A percentile compares a stretch with the other conserved stretches of the same genome.
Conservation (phyloP, 2,329 filamentous ascomycete species). For the Parascedosporium putredinis region DNA sequence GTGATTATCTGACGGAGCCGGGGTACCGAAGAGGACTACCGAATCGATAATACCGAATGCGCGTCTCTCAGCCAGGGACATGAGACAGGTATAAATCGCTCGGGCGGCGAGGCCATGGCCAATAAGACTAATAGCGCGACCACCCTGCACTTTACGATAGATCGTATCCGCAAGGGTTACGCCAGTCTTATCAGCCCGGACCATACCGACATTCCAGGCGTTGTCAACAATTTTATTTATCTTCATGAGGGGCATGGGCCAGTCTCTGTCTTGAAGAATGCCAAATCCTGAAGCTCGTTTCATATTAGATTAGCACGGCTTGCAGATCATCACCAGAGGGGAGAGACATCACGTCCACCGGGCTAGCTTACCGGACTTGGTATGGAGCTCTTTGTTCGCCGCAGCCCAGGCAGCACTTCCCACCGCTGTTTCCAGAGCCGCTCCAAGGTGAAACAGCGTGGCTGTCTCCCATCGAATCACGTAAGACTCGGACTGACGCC, state of each 20-base stretch:
- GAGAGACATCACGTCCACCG: no score
- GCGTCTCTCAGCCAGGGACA: constrained; percentile 65
- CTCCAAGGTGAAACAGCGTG: constrained; percentile 65
- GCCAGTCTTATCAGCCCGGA: constrained; percentile 63
- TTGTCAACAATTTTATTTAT: constrained; percentile 70
- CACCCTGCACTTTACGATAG: constrained; percentile 72
- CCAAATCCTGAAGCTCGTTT: constrained; percentile 22
- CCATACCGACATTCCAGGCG: constrained; percentile 67
- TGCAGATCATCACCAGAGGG: no score
- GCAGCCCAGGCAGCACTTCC: constrained; percentile 71
- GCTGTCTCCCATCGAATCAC: constrained; percentile 76
- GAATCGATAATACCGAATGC: constrained; percentile 83
- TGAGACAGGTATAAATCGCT: constrained; percentile 75
- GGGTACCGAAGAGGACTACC: constrained; percentile 73
- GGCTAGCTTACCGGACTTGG: constrained; percentile 37
- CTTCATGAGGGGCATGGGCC: constrained; percentile 55
- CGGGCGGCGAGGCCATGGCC: constrained; percentile 77
- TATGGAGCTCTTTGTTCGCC: constrained; percentile 43
- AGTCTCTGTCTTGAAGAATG: constrained; percentile 26
- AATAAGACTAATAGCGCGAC: constrained; percentile 68
- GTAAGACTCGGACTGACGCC: constrained; percentile 66
- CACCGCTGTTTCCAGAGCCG: constrained; percentile 65
- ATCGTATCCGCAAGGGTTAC: constrained; percentile 69
- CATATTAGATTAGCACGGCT: no score
- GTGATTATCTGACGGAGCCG: constrained; percentile 59